phyloP scores from a whole-genome alignment of 805 yeast species.

The Pichia nakasei region DNA sequence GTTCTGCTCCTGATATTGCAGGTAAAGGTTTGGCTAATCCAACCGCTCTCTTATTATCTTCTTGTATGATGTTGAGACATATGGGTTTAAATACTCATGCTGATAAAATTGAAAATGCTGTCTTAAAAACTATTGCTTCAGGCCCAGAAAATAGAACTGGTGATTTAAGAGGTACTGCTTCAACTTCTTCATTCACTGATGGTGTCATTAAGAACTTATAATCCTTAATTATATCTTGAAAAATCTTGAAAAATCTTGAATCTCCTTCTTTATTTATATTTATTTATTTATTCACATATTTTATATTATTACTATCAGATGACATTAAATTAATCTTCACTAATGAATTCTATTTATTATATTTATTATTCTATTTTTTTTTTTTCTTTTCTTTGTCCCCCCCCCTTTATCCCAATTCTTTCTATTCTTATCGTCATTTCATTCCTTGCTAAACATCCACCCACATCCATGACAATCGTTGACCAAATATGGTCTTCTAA shows the following conservation, averaged over 20 bases:
- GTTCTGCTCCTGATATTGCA: conserved; percentile 99
- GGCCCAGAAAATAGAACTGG: conserved; percentile 95
- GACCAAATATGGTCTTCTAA: conserved; percentile 1
- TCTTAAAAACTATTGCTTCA: conserved; percentile 81
- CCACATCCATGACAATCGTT: not conserved
- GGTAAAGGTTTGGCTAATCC: conserved; percentile 99
- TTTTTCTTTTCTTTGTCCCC: too few species aligned
- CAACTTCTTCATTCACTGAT: conserved; percentile 84
- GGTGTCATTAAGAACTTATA: conserved; percentile 76
- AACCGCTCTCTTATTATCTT: conserved; percentile 90
- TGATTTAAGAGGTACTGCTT: conserved; percentile 88
- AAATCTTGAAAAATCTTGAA: not conserved
- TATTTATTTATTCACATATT: not conserved
- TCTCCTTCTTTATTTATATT: not conserved
- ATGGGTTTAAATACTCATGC: conserved; percentile 84
- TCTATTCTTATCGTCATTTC: too few species aligned
- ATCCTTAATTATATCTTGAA: conserved; percentile 9
- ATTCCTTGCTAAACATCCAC: too few species aligned
- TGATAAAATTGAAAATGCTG: conserved; percentile 80
- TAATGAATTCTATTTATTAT: too few species aligned
- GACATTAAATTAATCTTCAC: too few species aligned
- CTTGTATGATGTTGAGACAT: conserved; percentile 99
- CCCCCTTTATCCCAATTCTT: too few species aligned
- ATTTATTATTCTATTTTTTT: too few species aligned
- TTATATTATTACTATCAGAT: too few species aligned